Conservation (phyloP, 208 protist genomes). For the Plasmodiophora brassicae region DNA sequence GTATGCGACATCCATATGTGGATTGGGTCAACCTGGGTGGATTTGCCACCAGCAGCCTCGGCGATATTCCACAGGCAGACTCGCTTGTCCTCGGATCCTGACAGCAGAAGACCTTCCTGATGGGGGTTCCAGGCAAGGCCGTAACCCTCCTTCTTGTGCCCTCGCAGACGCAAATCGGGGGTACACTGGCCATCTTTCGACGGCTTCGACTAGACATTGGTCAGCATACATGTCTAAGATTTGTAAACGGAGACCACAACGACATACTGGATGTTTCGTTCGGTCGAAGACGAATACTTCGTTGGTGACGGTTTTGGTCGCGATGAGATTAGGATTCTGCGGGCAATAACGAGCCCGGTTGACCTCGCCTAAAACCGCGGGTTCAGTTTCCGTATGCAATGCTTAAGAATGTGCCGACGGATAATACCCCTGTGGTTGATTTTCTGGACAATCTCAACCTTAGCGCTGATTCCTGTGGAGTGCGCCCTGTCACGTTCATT, state of each 20-base stretch:
- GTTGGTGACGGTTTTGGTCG: constrained; percentile 69
- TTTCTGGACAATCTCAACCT: constrained; percentile 65
- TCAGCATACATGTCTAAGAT: constrained; percentile 36
- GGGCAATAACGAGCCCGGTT: constrained; percentile 77
- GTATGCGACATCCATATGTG: constrained; percentile 48
- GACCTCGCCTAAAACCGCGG: constrained; percentile 34
- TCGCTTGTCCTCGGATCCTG: constrained; percentile 76
- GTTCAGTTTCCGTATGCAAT: not conserved
- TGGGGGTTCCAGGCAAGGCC: constrained; percentile 69
- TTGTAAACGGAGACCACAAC: not conserved
- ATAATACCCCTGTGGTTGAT: constrained; percentile 80
- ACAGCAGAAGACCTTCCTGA: constrained; percentile 73
- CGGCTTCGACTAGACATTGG: constrained; percentile 66
- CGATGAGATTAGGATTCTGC: constrained; percentile 75
- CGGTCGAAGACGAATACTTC: constrained; percentile 76
- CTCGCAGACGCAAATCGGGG: constrained; percentile 66
- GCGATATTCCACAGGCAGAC: constrained; percentile 84
- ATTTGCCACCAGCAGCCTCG: not conserved
- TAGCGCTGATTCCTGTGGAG: not conserved
- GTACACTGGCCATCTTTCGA: constrained; percentile 52
- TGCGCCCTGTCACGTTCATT: not conserved
- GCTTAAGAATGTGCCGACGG: not conserved
- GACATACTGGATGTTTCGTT: constrained; percentile 26
- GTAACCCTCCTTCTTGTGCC: constrained; percentile 68
- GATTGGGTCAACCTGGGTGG: not conserved